Evolutionary conservation across 1,284 basidiomycete species (phyloP), one percentile per base, ranked within the genome.

Genomic region (Apiotrichum gamsii): DNA sequence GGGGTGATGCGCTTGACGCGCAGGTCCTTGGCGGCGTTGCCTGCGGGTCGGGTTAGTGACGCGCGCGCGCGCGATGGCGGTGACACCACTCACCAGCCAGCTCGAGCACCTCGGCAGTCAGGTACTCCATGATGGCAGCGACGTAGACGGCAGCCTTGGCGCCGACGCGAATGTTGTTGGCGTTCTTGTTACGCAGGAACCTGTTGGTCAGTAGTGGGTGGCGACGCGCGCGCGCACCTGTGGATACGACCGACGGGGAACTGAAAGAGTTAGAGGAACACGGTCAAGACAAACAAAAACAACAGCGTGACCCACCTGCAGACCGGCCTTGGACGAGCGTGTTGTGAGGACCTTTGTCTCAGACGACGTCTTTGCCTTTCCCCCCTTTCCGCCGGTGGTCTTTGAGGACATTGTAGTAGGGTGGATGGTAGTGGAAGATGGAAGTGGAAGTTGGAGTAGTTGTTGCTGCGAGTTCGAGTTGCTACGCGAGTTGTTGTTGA

Each of bases 1-100:
- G 93, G 93, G 0, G 90, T 95, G 71, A 97, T 95, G 70, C 94
- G 88, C 75, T 96, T 96, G 36, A 95, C 90, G 45, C 86, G 82
- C 31, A 96, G 79, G 75, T 97, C 93, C 69, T 95, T 95, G 10
- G 91, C 93, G 20, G 93, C 93, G 72, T 97, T 97, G 34, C 93
- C 93, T 90, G 49, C 4, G 30, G 11, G 25, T 6, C 6, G 25
- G 25, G 11, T 28, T 6, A 20, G 38, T 49, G 15, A 55, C 45
- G 20, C 3, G 14, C 13, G 9, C 14, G 16, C 16, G 13, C 1
- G 16, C 11, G 10, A 15, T 11, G 15, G 28, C 4, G 3, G 39
- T 11, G 15, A 5, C 3, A 21, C 21, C 21, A 59, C 70, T 41
- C 47, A 72, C 73, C 73, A 15, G 73, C 72, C 39, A 76, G 65